Evolutionary conservation across 1,284 basidiomycete genomes (phyloP).

Genomic region (Trametes sp.): DNA sequence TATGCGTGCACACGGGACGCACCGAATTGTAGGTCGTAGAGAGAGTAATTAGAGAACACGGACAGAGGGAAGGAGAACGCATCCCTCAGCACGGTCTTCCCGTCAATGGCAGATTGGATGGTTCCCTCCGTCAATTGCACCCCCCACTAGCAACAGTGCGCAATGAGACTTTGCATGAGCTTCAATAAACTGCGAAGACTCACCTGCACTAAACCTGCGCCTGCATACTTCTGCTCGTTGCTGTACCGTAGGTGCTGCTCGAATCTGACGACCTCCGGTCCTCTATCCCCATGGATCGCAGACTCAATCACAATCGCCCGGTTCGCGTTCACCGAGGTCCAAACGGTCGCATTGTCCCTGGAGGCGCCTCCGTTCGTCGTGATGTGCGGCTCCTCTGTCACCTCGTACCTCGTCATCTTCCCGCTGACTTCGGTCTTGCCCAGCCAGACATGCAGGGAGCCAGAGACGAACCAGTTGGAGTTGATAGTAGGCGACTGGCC

Average conservation of each 20-base stretch:
- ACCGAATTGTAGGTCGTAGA: slow-evolving; percentile 24
- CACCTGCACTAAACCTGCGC: slow-evolving; percentile 51
- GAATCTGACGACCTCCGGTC: slow-evolving; percentile 57
- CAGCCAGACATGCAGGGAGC: slow-evolving; percentile 61
- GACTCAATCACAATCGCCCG: slow-evolving; percentile 59
- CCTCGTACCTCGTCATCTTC: slow-evolving; percentile 59
- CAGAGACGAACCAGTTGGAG: slow-evolving; percentile 78
- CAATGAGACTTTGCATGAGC: too few relatives aligned
- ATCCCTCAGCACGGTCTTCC: slow-evolving; percentile 43
- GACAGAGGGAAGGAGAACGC: slow-evolving; percentile 48
- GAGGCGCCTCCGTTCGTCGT: slow-evolving; percentile 44
- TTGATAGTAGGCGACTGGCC: slow-evolving; percentile 67
- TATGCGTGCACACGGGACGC: background rate
- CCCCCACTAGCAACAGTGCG: slow-evolving; percentile 37
- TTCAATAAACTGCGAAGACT: background rate
- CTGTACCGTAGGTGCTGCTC: slow-evolving; percentile 56
- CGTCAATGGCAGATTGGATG: slow-evolving; percentile 44
- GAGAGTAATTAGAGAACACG: slow-evolving; percentile 46
- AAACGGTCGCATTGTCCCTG: slow-evolving; percentile 39
- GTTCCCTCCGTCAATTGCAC: slow-evolving; percentile 47
- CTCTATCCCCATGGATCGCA: slow-evolving; percentile 60
- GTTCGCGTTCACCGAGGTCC: slow-evolving; percentile 57
- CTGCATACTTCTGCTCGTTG: slow-evolving; percentile 59
- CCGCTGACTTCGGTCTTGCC: slow-evolving; percentile 65
- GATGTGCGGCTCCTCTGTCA: slow-evolving; percentile 45